Evolutionary conservation across 768 basidiomycete species (phyloP), one percentile per base, ranked within the genome.

Genomic region (Russula olivacea): DNA sequence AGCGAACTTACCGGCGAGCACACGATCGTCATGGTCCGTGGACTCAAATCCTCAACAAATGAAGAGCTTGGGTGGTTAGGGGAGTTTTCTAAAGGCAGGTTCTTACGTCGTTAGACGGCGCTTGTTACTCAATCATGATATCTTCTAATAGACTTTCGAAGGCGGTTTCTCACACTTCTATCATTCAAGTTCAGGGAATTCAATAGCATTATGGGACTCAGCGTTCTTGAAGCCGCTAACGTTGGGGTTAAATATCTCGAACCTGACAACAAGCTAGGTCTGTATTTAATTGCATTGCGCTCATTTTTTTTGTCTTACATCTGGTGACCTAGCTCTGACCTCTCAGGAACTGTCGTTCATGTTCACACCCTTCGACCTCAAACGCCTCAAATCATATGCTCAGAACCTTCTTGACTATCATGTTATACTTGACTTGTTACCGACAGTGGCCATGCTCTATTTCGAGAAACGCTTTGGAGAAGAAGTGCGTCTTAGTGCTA

Each of bases 331-430:
- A 91, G 71, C 76, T 5, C 73, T 83, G 25, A 72, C 73, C 6
- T 65, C 79, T 19, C 71, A 75, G 1, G 88, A 89, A 62, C 76
- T 89, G 17, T 76, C 83, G 1, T 76, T 87, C 52, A 72, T 89
- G 8, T 72, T 95, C 60, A 87, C 92, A 0, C 93, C 97, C 0
- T 98, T 96, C 72, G 97, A 98, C 74, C 80, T 98, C 69, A 98
- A 98, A 73, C 88, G 97, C 1, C 81, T 99, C 15, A 90, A 95
- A 69, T 91, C 96, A 6, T 99, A 99, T 67, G 89, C 93, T 0
- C 94, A 97, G 73, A 93, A 93, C 71, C 87, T 89, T 84, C 81
- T 98, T 47, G 97, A 98, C 74, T 98, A 96, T 70, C 97, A 98
- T 71, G 93, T 96, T 68, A 83, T 98, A 61, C 80, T 98, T 45